Percentiles rank a stretch among this genome's conserved stretches.
These are phyloP conservation scores for Neurospora cerealis DNA, from an alignment of 495 filamentous ascomycete species.

Conservation along the genomic window DNA sequence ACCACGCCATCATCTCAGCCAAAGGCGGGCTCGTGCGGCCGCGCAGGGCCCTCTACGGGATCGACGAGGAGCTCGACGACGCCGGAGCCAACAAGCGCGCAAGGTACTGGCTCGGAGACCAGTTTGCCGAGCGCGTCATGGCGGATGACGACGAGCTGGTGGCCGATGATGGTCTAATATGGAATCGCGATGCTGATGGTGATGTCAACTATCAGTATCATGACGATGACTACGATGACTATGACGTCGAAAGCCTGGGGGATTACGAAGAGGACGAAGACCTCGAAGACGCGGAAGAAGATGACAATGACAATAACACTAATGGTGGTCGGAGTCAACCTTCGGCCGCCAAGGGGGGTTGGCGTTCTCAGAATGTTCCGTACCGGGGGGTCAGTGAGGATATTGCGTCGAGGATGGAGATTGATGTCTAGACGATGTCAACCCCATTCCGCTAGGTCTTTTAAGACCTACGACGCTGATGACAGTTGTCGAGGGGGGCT, in stretches of 20 bases:
- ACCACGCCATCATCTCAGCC: slow-evolving; percentile 8
- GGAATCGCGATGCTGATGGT: slow-evolving; percentile 42
- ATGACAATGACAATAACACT: slow-evolving; percentile 37
- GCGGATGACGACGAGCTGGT: slow-evolving; percentile 37
- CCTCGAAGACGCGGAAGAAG: slow-evolving; percentile 17
- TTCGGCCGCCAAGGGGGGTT: background rate
- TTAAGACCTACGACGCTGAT: background rate
- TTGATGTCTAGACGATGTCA: slow-evolving; percentile 24
- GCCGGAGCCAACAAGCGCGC: slow-evolving; percentile 63
- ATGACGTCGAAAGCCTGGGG: slow-evolving; percentile 38
- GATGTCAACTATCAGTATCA: slow-evolving; percentile 43
- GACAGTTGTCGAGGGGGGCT: background rate
- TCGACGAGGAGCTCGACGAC: slow-evolving; percentile 4
- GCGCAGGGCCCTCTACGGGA: background rate
- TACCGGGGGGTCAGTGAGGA: slow-evolving; percentile 64
- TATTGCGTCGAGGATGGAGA: slow-evolving; percentile 61
- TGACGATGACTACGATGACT: slow-evolving; percentile 32
- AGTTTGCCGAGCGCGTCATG: slow-evolving; percentile 32
- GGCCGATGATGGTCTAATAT: slow-evolving; percentile 29
- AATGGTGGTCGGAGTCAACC: background rate
- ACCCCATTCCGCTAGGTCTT: background rate
- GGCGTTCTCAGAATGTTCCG: slow-evolving; percentile 17
- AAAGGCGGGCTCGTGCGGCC: background rate
- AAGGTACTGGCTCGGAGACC: slow-evolving; percentile 71
- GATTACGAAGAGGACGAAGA: slow-evolving; percentile 48